Evolutionary conservation across 2,329 filamentous ascomycete genomes (phyloP).

Genomic region (Phialophora macrospora): DNA sequence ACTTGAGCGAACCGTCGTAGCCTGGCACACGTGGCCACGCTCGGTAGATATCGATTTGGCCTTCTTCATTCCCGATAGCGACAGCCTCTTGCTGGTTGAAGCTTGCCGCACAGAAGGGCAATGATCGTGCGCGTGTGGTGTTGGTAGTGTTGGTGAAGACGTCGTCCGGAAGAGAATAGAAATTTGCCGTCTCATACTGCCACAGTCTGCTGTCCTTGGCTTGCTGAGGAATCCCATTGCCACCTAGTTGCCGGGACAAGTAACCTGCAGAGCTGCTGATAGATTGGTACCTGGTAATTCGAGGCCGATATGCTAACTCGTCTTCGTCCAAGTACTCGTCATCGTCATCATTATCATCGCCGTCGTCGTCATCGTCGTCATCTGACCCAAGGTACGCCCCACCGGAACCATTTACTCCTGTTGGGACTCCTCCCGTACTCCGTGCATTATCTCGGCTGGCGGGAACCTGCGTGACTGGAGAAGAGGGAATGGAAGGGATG

Average conservation of each 20-base stretch:
- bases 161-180: conserved; percentile 64
- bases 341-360: conserved; percentile 19
- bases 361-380: conserved; percentile 29
- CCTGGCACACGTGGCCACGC: conserved; percentile 38
- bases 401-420: background rate
- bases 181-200: conserved; percentile 64
- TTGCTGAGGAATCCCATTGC: conserved; percentile 23
- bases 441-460: conserved; percentile 29
- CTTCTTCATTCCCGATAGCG: conserved; percentile 73
- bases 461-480: conserved; percentile 38
- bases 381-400: conserved; percentile 21
- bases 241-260: conserved; percentile 31
- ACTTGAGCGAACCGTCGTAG: background rate
- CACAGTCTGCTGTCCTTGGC: conserved; percentile 45
- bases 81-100: conserved; percentile 72
- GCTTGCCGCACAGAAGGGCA: conserved; percentile 69
- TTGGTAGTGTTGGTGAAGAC: conserved; percentile 58
- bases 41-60: conserved; percentile 67
- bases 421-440: conserved; percentile 1
- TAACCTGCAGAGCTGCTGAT: conserved; percentile 28
- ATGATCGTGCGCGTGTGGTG: conserved; percentile 49
- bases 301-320: conserved; percentile 22
- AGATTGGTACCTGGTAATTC: conserved; percentile 29
- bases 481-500: conserved; percentile 55
- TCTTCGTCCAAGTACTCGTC: conserved; percentile 12